A percentile compares a stretch with the other conserved stretches of the same genome.
These are phyloP conservation scores for Puccinia hordei DNA, from an alignment of 1,284 basidiomycete species.

Conservation along the genomic window DNA sequence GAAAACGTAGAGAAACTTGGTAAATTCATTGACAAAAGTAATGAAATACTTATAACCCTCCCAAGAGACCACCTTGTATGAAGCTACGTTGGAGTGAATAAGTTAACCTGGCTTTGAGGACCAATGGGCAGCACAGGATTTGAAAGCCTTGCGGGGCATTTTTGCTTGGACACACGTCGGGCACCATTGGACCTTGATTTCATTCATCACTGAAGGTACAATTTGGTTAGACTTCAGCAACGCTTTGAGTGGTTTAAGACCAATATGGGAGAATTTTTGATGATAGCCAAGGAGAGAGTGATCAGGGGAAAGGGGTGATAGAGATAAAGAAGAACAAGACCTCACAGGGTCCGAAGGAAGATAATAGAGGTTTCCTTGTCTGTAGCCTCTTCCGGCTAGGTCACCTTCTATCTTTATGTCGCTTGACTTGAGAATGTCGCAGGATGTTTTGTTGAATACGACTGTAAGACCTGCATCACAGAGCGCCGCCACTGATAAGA, in stretches of 20 bases:
- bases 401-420: neutral
- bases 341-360: neutral
- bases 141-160: neutral
- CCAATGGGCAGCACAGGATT: neutral
- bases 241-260: slow-evolving; percentile 9
- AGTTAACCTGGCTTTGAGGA: neutral
- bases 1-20: neutral
- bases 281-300: neutral
- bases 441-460: neutral
- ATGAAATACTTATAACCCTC: neutral
- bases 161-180: neutral
- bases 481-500: neutral
- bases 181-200: slow-evolving; percentile 20
- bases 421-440: neutral
- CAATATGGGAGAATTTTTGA: neutral
- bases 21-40: neutral
- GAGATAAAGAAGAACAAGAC: neutral
- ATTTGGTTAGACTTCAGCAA: neutral
- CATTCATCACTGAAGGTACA: neutral
- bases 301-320: neutral
- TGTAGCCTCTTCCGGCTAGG: neutral
- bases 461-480: neutral
- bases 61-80: neutral
- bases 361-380: neutral
- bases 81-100: neutral